A percentile compares a stretch with the other conserved stretches of the same genome.
Conservation (phyloP, 306 rosid species). For the Quercus ilex region DNA sequence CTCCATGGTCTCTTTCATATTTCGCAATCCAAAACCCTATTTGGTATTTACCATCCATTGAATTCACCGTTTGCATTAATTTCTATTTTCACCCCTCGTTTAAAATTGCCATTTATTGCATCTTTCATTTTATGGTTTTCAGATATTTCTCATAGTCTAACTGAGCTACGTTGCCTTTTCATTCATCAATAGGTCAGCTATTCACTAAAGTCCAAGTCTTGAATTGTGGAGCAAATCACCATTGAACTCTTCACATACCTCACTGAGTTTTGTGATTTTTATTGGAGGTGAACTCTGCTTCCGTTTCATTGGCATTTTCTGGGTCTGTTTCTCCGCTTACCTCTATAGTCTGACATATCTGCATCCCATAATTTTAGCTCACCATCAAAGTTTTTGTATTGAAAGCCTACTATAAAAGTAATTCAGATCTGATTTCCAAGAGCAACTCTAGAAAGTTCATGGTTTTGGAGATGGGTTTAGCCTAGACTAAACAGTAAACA, state of each 20-base stretch:
- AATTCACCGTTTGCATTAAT: conserved; percentile 30
- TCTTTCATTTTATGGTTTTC: conserved; percentile 54
- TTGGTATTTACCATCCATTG: conserved; percentile 37
- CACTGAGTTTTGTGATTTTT: conserved; percentile 29
- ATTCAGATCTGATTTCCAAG: conserved; percentile 39
- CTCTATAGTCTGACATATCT: conserved; percentile 21
- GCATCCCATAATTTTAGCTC: conserved; percentile 30
- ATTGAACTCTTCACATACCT: conserved; percentile 41
- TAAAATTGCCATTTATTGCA: conserved; percentile 37
- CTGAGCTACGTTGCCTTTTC: conserved; percentile 61
- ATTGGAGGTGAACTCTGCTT: conserved; percentile 48
- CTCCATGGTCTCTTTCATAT: conserved; percentile 53
- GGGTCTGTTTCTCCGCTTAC: conserved; percentile 23
- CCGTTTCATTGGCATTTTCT: conserved; percentile 37
- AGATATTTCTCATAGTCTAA: conserved; percentile 81
- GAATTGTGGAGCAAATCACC: conserved; percentile 57
- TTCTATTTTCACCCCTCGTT: conserved; percentile 20
- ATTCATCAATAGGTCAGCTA: conserved; percentile 62
- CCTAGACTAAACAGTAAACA: conserved; percentile 27
- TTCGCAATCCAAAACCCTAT: conserved; percentile 48
- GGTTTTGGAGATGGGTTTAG: conserved; percentile 30
- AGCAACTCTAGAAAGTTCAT: conserved; percentile 1
- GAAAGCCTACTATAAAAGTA: conserved; percentile 10
- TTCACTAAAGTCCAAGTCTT: conserved; percentile 53
- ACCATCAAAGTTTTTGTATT: conserved; percentile 10